Evolutionary conservation across 2,329 filamentous ascomycete genomes (phyloP).

Genomic region (Raffaelea arxii): DNA sequence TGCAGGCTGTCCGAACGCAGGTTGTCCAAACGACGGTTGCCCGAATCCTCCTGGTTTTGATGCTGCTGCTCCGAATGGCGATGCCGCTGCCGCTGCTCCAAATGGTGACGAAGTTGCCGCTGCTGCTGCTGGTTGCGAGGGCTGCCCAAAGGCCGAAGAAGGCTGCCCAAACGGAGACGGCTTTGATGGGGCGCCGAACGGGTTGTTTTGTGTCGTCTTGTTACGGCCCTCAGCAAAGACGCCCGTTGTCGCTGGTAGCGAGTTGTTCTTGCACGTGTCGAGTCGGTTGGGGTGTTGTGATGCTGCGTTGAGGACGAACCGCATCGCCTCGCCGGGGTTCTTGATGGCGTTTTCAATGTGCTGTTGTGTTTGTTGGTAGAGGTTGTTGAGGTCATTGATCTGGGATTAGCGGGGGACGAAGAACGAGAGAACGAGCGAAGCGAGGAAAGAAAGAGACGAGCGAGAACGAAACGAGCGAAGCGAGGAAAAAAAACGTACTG

Average conservation of each 20-base stretch:
- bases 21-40: constrained; percentile 33
- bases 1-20: constrained; percentile 19
- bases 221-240: constrained; percentile 31
- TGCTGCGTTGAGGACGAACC: constrained; percentile 55
- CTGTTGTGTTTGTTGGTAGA: constrained; percentile 55
- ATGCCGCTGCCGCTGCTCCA: too few species aligned
- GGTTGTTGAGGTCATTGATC: constrained; percentile 48
- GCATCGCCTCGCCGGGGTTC: constrained; percentile 62
- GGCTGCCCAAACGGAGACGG: constrained; percentile 30
- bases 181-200: constrained; percentile 35
- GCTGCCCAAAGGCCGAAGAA: constrained; percentile 21
- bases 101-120: too few species aligned
- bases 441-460: background rate
- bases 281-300: constrained; percentile 67
- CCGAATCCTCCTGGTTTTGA: constrained; percentile 28
- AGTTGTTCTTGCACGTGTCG: constrained; percentile 47
- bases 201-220: constrained; percentile 14
- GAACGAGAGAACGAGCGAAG: background rate
- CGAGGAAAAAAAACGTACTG: constrained; percentile 27
- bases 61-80: too few species aligned
- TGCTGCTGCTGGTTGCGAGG: too few species aligned
- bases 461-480: background rate
- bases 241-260: constrained; percentile 30
- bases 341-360: constrained; percentile 64
- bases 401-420: constrained; percentile 18